Percentiles rank a stretch among this genome's conserved stretches.
Conservation (phyloP, 164 flowering plant genomes). For the Buxus sempervirens region DNA sequence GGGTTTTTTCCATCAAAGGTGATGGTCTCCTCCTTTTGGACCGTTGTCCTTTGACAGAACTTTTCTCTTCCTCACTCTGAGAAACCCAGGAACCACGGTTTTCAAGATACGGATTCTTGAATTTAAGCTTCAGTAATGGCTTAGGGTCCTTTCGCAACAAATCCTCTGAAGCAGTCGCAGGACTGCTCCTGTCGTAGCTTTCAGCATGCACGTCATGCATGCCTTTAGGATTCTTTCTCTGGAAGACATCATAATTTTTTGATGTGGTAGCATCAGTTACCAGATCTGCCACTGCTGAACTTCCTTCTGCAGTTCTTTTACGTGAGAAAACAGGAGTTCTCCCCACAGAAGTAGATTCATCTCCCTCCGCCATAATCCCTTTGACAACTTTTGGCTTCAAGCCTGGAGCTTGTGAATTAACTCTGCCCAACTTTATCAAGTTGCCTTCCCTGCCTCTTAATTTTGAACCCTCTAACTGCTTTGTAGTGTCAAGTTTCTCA, state of each 20-base stretch:
- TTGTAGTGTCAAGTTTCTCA: slow-evolving; percentile 27
- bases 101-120: slow-evolving; percentile 60
- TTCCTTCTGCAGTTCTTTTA: slow-evolving; percentile 38
- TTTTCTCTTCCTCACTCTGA: slow-evolving; percentile 65
- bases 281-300: slow-evolving; percentile 18
- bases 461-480: slow-evolving; percentile 32
- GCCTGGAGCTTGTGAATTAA: slow-evolving; percentile 40
- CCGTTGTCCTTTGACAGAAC: slow-evolving; percentile 80
- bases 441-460: slow-evolving; percentile 40
- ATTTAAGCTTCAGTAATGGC: slow-evolving; percentile 73
- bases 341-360: slow-evolving; percentile 30
- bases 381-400: slow-evolving; percentile 26
- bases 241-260: slow-evolving; percentile 34
- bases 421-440: slow-evolving; percentile 50
- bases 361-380: slow-evolving; percentile 28
- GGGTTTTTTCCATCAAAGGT: slow-evolving; percentile 38
- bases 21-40: slow-evolving; percentile 92
- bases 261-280: slow-evolving; percentile 25
- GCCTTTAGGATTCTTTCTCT: slow-evolving; percentile 38
- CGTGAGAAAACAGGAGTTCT: slow-evolving; percentile 25
- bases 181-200: slow-evolving; percentile 23
- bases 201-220: slow-evolving; percentile 24
- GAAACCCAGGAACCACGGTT: slow-evolving; percentile 47
- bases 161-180: slow-evolving; percentile 28
- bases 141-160: slow-evolving; percentile 54